Evolutionary conservation across 306 rosid genomes (phyloP).

Genomic region (Vigna mungo): DNA sequence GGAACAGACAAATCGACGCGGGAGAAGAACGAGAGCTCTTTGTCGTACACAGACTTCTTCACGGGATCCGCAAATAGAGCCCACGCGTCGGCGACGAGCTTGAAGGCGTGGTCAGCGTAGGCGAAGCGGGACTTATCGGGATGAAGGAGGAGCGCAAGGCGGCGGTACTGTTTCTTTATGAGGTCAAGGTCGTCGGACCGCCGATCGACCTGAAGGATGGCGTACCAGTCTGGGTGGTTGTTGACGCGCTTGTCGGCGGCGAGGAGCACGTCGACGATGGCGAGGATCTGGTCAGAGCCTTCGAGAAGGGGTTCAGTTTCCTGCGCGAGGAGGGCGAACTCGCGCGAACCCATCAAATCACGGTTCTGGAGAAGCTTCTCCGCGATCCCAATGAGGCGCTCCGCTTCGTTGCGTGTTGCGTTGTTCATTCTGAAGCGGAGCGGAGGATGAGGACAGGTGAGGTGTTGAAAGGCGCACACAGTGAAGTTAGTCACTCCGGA

Average conservation of each 20-base stretch:
- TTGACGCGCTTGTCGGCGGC: conserved; percentile 80
- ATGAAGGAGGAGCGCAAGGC: conserved; percentile 87
- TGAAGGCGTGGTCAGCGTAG: conserved; percentile 80
- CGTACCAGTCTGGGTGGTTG: conserved; percentile 90
- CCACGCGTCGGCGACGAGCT: conserved; percentile 92
- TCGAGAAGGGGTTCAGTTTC: conserved; percentile 89
- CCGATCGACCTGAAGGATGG: conserved; percentile 74
- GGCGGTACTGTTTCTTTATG: conserved; percentile 79
- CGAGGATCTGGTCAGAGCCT: conserved; percentile 95
- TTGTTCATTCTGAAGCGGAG: conserved; percentile 36
- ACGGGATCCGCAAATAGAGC: conserved; percentile 69
- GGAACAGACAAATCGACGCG: conserved; percentile 58
- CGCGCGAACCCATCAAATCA: conserved; percentile 77
- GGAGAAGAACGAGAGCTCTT: conserved; percentile 60
- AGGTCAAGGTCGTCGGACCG: conserved; percentile 69
- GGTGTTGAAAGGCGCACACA: not conserved
- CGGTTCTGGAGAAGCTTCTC: conserved; percentile 81
- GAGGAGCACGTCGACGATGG: conserved; percentile 78
- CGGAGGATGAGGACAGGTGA: not conserved
- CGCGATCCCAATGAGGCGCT: conserved; percentile 76
- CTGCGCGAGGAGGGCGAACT: conserved; percentile 85
- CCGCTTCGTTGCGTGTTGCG: conserved; percentile 72
- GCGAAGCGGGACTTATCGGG: conserved; percentile 80
- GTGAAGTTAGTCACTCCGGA: not conserved
- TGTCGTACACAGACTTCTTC: conserved; percentile 69